Evolutionary conservation across 257 asterid species (phyloP).

Genomic region (Nicotiana noctiflora): DNA sequence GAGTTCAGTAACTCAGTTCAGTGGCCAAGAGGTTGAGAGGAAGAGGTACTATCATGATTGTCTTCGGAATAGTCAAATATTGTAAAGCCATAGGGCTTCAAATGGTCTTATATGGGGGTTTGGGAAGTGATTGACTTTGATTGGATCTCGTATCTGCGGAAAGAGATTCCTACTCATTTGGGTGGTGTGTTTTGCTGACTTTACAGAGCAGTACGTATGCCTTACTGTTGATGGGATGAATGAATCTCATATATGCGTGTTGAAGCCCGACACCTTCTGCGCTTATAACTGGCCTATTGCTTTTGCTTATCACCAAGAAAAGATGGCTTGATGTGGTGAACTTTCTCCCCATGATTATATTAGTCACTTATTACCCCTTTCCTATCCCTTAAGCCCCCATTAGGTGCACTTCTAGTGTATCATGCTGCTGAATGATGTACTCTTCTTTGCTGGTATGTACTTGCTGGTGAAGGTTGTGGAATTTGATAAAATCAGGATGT

Average conservation of each 20-base stretch:
- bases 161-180: not conserved
- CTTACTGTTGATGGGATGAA: not conserved
- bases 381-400: not conserved
- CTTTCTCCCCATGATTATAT: not conserved
- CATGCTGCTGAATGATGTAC: not conserved
- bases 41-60: not conserved
- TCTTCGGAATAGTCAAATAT: not conserved
- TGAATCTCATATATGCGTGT: not conserved
- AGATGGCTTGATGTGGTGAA: not conserved
- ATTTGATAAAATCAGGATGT: constrained; percentile 32
- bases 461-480: constrained; percentile 21
- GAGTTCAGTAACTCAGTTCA: not conserved
- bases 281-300: not conserved
- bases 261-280: not conserved
- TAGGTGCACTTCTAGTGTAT: not conserved
- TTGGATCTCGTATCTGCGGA: not conserved
- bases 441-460: constrained; percentile 10
- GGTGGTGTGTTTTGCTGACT: not conserved
- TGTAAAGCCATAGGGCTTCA: not conserved
- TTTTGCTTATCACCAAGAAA: not conserved
- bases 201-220: not conserved
- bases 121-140: not conserved
- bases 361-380: not conserved
- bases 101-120: not conserved
- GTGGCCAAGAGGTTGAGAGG: not conserved